Evolutionary conservation across 768 basidiomycete genomes (phyloP).

Genomic region (Pulveroboletus sp.): DNA sequence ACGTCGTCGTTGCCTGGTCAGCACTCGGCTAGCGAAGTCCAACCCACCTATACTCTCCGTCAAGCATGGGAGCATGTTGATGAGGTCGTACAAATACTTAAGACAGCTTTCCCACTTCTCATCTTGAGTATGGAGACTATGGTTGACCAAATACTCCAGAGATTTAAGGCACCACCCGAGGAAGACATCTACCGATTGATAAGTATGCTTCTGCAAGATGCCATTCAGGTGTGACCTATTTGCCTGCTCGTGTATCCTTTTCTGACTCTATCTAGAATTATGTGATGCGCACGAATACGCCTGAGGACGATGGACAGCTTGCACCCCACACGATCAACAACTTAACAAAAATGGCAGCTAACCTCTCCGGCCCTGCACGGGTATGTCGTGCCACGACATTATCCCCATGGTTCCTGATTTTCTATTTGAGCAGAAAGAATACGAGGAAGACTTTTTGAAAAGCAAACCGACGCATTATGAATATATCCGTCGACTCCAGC

Average conservation of each 20-base stretch:
- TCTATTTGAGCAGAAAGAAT: conserved; percentile 57
- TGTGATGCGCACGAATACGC: conserved; percentile 56
- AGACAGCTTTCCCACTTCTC: conserved; percentile 92
- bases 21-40: conserved; percentile 14
- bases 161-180: conserved; percentile 85
- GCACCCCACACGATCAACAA: conserved; percentile 50
- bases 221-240: conserved; percentile 55
- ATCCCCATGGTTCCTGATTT: neutral
- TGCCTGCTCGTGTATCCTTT: neutral
- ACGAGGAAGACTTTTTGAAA: conserved; percentile 85
- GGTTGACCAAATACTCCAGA: conserved; percentile 86
- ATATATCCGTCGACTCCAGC: conserved; percentile 84
- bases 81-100: conserved; percentile 88
- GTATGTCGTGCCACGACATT: conserved; percentile 35
- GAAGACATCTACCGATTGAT: conserved; percentile 93
- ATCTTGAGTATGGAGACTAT: conserved; percentile 95
- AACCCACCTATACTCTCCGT: conserved; percentile 38
- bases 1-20: conserved; percentile 11
- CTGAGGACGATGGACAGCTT: conserved; percentile 67
- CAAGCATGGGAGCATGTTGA: conserved; percentile 90
- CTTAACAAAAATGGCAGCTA: conserved; percentile 55
- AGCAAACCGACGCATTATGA: conserved; percentile 78
- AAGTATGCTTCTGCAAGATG: conserved; percentile 83
- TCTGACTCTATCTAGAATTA: conserved; percentile 47
- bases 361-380: conserved; percentile 52